Base-by-base conservation (phyloP, 1,139 yeast genomes). In the Starmera stellimalicola region DNA sequence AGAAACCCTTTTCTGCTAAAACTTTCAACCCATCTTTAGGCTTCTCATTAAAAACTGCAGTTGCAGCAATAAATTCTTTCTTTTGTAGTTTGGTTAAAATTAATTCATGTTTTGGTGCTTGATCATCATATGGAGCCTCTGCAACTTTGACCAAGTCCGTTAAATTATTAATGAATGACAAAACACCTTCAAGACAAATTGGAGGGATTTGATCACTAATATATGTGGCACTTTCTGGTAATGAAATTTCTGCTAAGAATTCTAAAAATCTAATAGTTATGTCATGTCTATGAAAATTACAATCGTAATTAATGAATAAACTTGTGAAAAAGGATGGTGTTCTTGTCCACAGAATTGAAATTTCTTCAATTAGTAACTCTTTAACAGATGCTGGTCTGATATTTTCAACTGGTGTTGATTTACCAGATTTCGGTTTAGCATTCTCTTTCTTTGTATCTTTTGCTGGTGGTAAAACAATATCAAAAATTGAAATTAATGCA, bases 181-280 rank as follows among this genome's bases (percentile, higher is more conserved):
- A 63, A 3, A 91, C 57, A 2, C 97, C 95, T 50, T 91, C 97
- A 31, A 91, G 63, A 50, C 97, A 91, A 9, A 88, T 70, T 1
- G 97, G 96, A 0, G 98, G 97, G 2, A 91, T 95, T 48, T 75
- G 79, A 26, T 82, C 84, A 0, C 96, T 83, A 0, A 94, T 79
- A 48, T 70, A 63, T 6, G 60, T 45, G 0, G 95, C 91, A 16
- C 87, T 71, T 47, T 84, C 94, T 0, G 95, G 93, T 31, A 82
- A 68, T 0, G 95, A 77, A 28, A 84, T 63, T 35, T 80, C 70
- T 40, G 94, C 77, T 35, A 93, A 65, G 36, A 80, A 73, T 32
- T 80, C 80, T 33, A 91, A 56, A 18, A 83, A 61, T 29, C 73
- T 73, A 17, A 70, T 70, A n/a, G 94, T 69, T 38, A 93, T 60